These are phyloP conservation scores for Pleurotus djamor DNA, from an alignment of 768 basidiomycete species.

Conservation along the genomic window DNA sequence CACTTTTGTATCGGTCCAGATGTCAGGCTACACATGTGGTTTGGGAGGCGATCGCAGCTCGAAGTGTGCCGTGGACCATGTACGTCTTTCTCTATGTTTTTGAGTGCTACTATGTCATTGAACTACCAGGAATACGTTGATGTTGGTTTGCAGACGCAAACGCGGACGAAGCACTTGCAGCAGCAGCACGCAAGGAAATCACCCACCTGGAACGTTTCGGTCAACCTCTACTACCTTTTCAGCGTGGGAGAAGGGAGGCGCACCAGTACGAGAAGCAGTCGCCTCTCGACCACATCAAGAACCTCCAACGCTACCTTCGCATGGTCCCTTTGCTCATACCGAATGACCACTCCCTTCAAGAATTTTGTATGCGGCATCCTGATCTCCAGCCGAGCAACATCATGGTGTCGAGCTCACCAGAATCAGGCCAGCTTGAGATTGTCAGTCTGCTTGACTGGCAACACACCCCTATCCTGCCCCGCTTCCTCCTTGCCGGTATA, in stretches of 20 bases:
- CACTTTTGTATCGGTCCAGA: conserved; percentile 48
- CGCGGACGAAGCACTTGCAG: conserved; percentile 37
- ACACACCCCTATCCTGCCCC: conserved; percentile 51
- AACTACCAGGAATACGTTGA: conserved; percentile 21
- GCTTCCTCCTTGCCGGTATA: conserved; percentile 46
- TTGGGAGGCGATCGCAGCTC: conserved; percentile 46
- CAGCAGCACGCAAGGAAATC: conserved; percentile 42
- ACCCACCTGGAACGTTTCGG: conserved; percentile 48
- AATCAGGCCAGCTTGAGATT: conserved; percentile 32
- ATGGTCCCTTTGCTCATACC: conserved; percentile 46
- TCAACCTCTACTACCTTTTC: conserved; percentile 42
- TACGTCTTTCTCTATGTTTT: conserved; percentile 33
- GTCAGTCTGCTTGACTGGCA: conserved; percentile 53
- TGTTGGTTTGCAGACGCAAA: conserved; percentile 34
- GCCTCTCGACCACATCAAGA: conserved; percentile 43
- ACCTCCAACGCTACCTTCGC: conserved; percentile 44
- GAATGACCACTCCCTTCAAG: conserved; percentile 29
- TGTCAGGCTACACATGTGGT: conserved; percentile 41
- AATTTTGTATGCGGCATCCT: conserved; percentile 52
- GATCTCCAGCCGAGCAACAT: conserved; percentile 51
- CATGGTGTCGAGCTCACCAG: conserved; percentile 43
- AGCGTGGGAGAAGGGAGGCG: conserved; percentile 35
- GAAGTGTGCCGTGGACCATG: conserved; percentile 51
- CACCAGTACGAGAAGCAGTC: conserved; percentile 44
- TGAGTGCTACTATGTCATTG: conserved; percentile 3